Percentiles rank a stretch among this genome's conserved stretches.
Evolutionary conservation across 2,329 filamentous ascomycete genomes (phyloP).

Genomic region (Biscogniauxia mediterranea): DNA sequence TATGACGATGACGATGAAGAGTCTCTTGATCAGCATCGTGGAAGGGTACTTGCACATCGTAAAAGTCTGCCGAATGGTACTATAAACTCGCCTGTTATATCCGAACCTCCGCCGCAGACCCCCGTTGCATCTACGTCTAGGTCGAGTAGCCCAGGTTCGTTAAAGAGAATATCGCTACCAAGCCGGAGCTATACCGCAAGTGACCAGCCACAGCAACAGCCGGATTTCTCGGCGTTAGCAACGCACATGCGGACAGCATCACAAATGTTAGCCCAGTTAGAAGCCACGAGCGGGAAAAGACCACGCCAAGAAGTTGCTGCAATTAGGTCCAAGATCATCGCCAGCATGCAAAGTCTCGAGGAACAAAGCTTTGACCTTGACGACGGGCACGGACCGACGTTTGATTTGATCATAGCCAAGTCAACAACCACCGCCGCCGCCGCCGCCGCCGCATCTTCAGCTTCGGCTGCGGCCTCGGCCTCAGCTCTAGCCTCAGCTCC

Average conservation of each 20-base stretch:
- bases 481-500: slow-evolving; percentile 42
- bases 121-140: slow-evolving; percentile 68
- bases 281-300: slow-evolving; percentile 76
- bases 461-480: slow-evolving; percentile 33
- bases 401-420: slow-evolving; percentile 79
- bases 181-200: slow-evolving; percentile 52
- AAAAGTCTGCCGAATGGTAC: slow-evolving; percentile 26
- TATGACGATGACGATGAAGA: slow-evolving; percentile 51
- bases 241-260: slow-evolving; percentile 87
- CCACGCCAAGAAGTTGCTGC: slow-evolving; percentile 78
- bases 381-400: slow-evolving; percentile 69
- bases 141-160: slow-evolving; percentile 62
- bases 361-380: slow-evolving; percentile 81
- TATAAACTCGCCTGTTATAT: slow-evolving; percentile 45
- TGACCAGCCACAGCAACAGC: slow-evolving; percentile 55
- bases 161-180: slow-evolving; percentile 61
- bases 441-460: not conserved
- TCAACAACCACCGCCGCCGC: slow-evolving; percentile 39
- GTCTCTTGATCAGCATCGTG: slow-evolving; percentile 33
- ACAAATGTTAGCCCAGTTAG: slow-evolving; percentile 82
- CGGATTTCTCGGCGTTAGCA: slow-evolving; percentile 77
- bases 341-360: slow-evolving; percentile 84
- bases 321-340: slow-evolving; percentile 83
- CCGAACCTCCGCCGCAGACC: slow-evolving; percentile 65
- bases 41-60: slow-evolving; percentile 19